phyloP scores from a whole-genome alignment of 805 yeast genomes.

The Lipomyces sp. region DNA sequence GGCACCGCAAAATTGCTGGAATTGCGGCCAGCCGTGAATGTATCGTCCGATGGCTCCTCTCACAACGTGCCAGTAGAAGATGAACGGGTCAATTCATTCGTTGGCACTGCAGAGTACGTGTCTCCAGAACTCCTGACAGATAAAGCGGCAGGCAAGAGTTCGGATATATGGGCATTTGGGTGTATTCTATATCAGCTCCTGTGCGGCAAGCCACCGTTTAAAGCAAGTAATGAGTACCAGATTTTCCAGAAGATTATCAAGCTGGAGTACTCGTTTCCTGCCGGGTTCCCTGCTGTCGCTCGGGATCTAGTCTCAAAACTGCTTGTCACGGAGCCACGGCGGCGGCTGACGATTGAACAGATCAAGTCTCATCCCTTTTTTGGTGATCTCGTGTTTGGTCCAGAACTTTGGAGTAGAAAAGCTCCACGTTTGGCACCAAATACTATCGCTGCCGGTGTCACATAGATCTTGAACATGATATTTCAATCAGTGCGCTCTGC shows the following conservation, averaged over 20 bases:
- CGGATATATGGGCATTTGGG: slow-evolving; percentile 95
- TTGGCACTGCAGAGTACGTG: slow-evolving; percentile 96
- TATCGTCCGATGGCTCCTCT: not conserved
- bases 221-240: slow-evolving; percentile 80
- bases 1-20: slow-evolving; percentile 91
- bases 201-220: slow-evolving; percentile 86
- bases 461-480: not conserved
- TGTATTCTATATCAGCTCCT: slow-evolving; percentile 84
- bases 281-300: slow-evolving; percentile 64
- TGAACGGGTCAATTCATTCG: slow-evolving; percentile 66
- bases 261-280: slow-evolving; percentile 72
- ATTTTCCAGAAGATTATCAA: slow-evolving; percentile 88
- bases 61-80: slow-evolving; percentile 16
- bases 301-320: slow-evolving; percentile 70
- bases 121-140: slow-evolving; percentile 84
- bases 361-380: slow-evolving; percentile 78
- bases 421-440: slow-evolving; percentile 61
- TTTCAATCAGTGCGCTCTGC: not conserved
- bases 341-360: slow-evolving; percentile 60
- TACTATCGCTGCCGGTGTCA: not conserved
- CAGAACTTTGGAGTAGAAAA: slow-evolving; percentile 67
- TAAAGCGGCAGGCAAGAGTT: slow-evolving; percentile 79
- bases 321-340: slow-evolving; percentile 70
- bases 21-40: slow-evolving; percentile 24
- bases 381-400: slow-evolving; percentile 67